These are phyloP conservation scores for Phytophthora capsici DNA, from an alignment of 352 stramenopile species.

Conservation along the genomic window DNA sequence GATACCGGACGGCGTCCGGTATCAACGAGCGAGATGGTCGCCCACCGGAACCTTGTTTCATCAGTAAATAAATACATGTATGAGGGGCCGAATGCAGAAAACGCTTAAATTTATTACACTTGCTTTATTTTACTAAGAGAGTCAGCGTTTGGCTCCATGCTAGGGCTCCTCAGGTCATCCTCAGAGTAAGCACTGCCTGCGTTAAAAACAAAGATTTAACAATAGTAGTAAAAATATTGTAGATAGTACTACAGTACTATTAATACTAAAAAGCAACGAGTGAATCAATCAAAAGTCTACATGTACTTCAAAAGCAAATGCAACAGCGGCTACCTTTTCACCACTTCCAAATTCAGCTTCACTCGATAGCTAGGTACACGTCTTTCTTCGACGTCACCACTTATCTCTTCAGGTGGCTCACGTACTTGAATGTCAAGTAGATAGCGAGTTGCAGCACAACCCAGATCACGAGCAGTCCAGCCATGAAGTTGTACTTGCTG, in stretches of 20 bases:
- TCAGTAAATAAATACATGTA: too few relatives aligned
- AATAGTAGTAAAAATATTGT: too few relatives aligned
- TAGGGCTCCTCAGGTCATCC: too few relatives aligned
- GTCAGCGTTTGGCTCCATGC: background rate
- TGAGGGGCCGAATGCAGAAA: constrained; percentile 25
- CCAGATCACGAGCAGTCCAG: constrained; percentile 56
- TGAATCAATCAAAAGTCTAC: constrained; percentile 2
- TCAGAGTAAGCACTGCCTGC: too few relatives aligned
- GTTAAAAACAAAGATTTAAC: too few relatives aligned
- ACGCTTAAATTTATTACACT: background rate
- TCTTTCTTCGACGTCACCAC: constrained; percentile 10
- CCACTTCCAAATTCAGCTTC: constrained; percentile 8
- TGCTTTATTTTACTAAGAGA: background rate
- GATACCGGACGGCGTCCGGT: too few relatives aligned
- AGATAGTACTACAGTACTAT: too few relatives aligned
- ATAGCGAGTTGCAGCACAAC: constrained; percentile 51
- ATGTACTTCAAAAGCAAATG: constrained; percentile 11
- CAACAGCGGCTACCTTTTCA: constrained; percentile 21
- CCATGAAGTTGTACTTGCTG: constrained; percentile 52
- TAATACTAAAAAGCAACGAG: background rate
- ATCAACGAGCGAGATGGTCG: too few relatives aligned
- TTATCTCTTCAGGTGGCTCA: constrained; percentile 80
- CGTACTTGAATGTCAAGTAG: constrained; percentile 75
- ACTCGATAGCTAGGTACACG: background rate
- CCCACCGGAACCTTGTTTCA: too few relatives aligned